Evolutionary conservation across 768 basidiomycete genomes (phyloP).

Genomic region (Amanita muscaria): DNA sequence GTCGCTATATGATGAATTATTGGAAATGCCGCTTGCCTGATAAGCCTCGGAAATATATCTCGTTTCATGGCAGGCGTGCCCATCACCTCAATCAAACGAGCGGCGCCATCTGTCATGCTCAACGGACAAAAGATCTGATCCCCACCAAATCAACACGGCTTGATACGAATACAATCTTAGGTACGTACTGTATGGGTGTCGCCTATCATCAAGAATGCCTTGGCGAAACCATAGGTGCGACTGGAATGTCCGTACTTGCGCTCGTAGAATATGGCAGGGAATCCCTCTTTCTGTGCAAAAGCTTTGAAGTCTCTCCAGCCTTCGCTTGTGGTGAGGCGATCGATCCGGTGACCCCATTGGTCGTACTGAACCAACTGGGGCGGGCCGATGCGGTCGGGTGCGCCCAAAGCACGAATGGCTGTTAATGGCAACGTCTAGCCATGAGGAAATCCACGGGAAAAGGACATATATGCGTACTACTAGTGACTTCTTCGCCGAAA

Average conservation of each 20-base stretch:
- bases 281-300: slow-evolving; percentile 51
- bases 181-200: slow-evolving; percentile 52
- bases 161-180: not conserved
- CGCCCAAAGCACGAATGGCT: slow-evolving; percentile 51
- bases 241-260: slow-evolving; percentile 52
- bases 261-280: slow-evolving; percentile 61
- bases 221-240: slow-evolving; percentile 57
- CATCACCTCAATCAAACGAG: slow-evolving; percentile 60
- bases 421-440: not conserved
- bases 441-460: not conserved
- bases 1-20: not conserved
- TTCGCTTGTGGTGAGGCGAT: slow-evolving; percentile 60
- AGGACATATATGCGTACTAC: slow-evolving; percentile 27
- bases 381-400: slow-evolving; percentile 32
- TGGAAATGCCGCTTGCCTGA: slow-evolving; percentile 36
- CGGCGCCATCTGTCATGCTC: slow-evolving; percentile 74
- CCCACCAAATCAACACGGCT: not conserved
- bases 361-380: slow-evolving; percentile 61
- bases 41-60: slow-evolving; percentile 49
- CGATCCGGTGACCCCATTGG: slow-evolving; percentile 63
- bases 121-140: slow-evolving; percentile 60
- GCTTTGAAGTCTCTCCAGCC: slow-evolving; percentile 66
- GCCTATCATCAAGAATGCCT: slow-evolving; percentile 50
- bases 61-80: slow-evolving; percentile 53
- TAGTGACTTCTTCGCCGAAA: slow-evolving; percentile 47